These are phyloP conservation scores for Pseudogymnoascus sp. DNA, from an alignment of 2,329 filamentous ascomycete genomes.

Conservation along the genomic window DNA sequence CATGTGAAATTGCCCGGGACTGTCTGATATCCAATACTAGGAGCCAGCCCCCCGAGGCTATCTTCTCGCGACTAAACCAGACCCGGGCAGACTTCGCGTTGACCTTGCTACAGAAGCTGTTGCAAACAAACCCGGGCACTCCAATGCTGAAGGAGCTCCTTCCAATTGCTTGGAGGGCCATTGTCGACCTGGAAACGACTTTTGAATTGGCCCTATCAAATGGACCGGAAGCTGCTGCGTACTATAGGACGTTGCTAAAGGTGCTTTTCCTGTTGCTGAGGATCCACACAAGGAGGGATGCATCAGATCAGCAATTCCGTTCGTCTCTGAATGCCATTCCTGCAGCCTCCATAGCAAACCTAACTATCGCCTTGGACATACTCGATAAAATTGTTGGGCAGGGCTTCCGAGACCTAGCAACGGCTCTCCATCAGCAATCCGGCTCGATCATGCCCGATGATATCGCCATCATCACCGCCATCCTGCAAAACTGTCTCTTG, in stretches of 20 bases:
- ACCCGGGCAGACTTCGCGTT: constrained; percentile 73
- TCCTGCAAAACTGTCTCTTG: constrained; percentile 75
- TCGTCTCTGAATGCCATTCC: constrained; percentile 15
- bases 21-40: constrained; percentile 72
- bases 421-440: constrained; percentile 70
- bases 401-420: constrained; percentile 74
- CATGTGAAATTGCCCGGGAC: constrained; percentile 52
- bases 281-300: constrained; percentile 37
- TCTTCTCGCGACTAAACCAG: constrained; percentile 73
- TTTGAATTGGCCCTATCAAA: constrained; percentile 51
- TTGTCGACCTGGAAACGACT: constrained; percentile 43
- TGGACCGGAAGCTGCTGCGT: constrained; percentile 44
- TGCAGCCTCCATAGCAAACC: constrained; percentile 26
- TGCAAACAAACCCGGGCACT: constrained; percentile 44
- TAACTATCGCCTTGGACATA: constrained; percentile 53
- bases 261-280: constrained; percentile 76
- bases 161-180: constrained; percentile 50
- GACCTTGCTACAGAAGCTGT: constrained; percentile 71
- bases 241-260: constrained; percentile 77
- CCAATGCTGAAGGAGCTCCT: constrained; percentile 46
- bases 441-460: constrained; percentile 63
- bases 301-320: constrained; percentile 26
- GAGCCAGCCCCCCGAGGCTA: constrained; percentile 62
- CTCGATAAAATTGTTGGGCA: constrained; percentile 69
- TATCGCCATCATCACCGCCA: constrained; percentile 76